These are phyloP conservation scores for Albifimbria verrucaria DNA, from an alignment of 2,329 filamentous ascomycete genomes.

Conservation along the genomic window DNA sequence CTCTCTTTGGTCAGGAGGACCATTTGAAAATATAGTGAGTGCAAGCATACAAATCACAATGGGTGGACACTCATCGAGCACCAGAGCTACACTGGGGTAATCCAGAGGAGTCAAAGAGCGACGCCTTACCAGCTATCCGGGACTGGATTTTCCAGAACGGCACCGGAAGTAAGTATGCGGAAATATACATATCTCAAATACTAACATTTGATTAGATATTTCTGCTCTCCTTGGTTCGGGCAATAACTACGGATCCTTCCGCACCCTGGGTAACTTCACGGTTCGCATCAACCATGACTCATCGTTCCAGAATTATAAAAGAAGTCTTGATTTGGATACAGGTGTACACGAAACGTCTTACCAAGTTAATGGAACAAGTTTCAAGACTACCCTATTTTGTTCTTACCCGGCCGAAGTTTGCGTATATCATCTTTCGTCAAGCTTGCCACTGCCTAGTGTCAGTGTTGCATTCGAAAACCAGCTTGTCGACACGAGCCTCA, in stretches of 20 bases:
- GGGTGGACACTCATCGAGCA: neutral
- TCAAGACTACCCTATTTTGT: constrained; percentile 34
- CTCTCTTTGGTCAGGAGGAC: constrained; percentile 15
- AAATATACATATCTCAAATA: neutral
- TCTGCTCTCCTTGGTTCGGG: constrained; percentile 9
- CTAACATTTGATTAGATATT: constrained; percentile 7
- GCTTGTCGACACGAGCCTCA: constrained; percentile 12
- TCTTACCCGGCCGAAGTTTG: constrained; percentile 36
- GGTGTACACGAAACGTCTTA: constrained; percentile 7
- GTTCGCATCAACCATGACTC: constrained; percentile 8
- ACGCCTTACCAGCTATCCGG: constrained; percentile 11
- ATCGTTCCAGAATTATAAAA: constrained; percentile 8
- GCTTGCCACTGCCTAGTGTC: constrained; percentile 32
- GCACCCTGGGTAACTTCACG: constrained; percentile 14
- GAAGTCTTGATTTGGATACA: constrained; percentile 10
- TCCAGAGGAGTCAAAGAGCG: constrained; percentile 4
- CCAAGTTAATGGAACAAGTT: constrained; percentile 5
- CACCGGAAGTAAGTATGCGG: constrained; percentile 7
- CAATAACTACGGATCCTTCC: constrained; percentile 12
- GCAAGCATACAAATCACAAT: neutral
- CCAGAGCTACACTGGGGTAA: constrained; percentile 16
- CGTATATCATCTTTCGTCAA: constrained; percentile 11
- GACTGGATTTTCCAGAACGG: constrained; percentile 12
- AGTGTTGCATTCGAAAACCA: constrained; percentile 39
- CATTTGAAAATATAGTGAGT: constrained; percentile 11